These are phyloP conservation scores for Tylopilus subfusipes DNA, from an alignment of 768 basidiomycete genomes.

Conservation along the genomic window DNA sequence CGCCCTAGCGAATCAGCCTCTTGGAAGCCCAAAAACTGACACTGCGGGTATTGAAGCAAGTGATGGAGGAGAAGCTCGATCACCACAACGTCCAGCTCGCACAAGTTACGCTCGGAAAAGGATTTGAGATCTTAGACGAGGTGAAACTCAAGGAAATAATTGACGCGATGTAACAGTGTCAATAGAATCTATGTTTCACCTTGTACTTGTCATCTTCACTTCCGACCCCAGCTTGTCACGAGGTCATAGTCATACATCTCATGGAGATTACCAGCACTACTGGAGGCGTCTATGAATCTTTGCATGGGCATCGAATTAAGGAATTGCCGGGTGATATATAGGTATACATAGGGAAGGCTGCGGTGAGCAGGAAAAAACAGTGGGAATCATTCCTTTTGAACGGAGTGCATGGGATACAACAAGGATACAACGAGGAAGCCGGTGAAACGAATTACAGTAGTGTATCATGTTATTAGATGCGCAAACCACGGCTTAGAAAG, in stretches of 20 bases:
- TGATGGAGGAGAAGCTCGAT: conserved; percentile 99
- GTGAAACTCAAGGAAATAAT: conserved; percentile 77
- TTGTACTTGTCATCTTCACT: neutral
- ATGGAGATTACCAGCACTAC: neutral
- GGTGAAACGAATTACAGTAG: conserved; percentile 10
- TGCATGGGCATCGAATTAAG: neutral
- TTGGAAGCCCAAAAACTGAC: conserved; percentile 84
- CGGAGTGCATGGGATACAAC: conserved; percentile 14
- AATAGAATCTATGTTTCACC: conserved; percentile 14
- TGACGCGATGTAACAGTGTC: conserved; percentile 63
- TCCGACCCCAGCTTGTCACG: no score
- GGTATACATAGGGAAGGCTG: conserved; percentile 18
- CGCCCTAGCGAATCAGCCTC: conserved; percentile 82
- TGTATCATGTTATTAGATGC: conserved; percentile 18
- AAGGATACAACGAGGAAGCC: conserved; percentile 2
- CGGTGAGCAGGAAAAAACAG: conserved; percentile 7
- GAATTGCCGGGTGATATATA: conserved; percentile 21
- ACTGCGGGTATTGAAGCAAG: conserved; percentile 91
- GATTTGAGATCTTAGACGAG: conserved; percentile 90
- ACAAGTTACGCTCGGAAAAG: conserved; percentile 80
- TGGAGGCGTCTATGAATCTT: neutral
- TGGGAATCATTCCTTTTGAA: conserved; percentile 12
- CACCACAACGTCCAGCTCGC: conserved; percentile 98
- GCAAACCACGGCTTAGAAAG: conserved; percentile 4
- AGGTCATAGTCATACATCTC: neutral